Evolutionary conservation across 495 filamentous ascomycete species (phyloP).

Genomic region (Trichoderma asperelloides): DNA sequence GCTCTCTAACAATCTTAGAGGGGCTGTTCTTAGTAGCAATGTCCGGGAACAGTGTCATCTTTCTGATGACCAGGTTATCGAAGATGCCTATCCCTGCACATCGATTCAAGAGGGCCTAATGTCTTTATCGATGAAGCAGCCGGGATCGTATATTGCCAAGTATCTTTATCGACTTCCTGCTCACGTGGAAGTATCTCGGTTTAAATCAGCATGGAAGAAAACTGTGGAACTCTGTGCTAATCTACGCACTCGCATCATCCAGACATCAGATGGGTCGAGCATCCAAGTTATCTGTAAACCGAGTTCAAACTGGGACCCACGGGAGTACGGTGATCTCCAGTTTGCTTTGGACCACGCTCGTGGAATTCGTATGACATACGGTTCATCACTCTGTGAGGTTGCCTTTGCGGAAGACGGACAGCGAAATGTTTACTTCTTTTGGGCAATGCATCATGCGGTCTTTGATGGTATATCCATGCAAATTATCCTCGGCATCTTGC

Average conservation of each 20-base stretch:
- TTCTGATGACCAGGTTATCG: background rate
- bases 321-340: background rate
- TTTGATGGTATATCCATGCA: background rate
- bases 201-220: background rate
- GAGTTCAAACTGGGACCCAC: background rate
- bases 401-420: slow-evolving; percentile 15
- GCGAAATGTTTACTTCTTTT: slow-evolving; percentile 32
- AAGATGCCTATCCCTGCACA: slow-evolving; percentile 47
- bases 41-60: background rate
- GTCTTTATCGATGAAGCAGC: slow-evolving; percentile 26
- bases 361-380: slow-evolving; percentile 3
- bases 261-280: background rate
- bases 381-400: slow-evolving; percentile 16
- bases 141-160: slow-evolving; percentile 24
- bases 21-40: background rate
- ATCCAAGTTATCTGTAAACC: slow-evolving; percentile 11
- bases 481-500: background rate
- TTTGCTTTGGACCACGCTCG: background rate
- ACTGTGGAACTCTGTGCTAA: background rate
- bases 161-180: slow-evolving; percentile 32
- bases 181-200: slow-evolving; percentile 19
- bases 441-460: slow-evolving; percentile 27
- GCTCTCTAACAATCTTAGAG: background rate
- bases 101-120: slow-evolving; percentile 38
- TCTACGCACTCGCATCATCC: background rate